Evolutionary conservation across 2,329 filamentous ascomycete genomes (phyloP), one percentile per base, ranked within the genome.

Genomic region (Botrytis medusae): DNA sequence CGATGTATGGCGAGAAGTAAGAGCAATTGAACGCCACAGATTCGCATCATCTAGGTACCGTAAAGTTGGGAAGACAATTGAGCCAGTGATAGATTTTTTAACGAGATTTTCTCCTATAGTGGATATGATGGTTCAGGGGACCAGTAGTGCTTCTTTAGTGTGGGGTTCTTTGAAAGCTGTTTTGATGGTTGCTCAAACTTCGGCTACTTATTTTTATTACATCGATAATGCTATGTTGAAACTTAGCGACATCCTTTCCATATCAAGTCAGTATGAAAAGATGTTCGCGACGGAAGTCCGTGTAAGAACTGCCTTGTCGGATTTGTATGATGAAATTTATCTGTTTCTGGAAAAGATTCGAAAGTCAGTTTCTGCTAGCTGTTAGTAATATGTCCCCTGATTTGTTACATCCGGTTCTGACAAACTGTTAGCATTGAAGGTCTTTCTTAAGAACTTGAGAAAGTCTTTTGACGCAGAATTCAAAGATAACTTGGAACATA

Each of bases 171-270:
- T 72, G 40, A 72, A 61, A 34, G 71, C 25, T 37, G 60, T 72
- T 48, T 61, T 72, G 40, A 59, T 72, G 71, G 62, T 72, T 48
- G 71, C 71, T 37, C 71, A 72, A n/a, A 72, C 71, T n/a, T 72
- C 71, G 10, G 51, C 57, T 12, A 60, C 54, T 20, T 72, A 72
- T 42, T 72, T 72, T 46, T 34, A 60, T 20, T 72, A 72, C 8
- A 60, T 72, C 22, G 54, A 72, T 22, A 69, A 60, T 29, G 71
- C 71, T 2, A 68, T 72, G 71, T 16, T 61, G 32, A 72, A 68
- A 51, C 71, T 72, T 22, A 40, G 63, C 46, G 71, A 69, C n/a
- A 59, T 69, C 0, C 63, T 72, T 25, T 72, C 71, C 10, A 68
- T 72, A 6, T 72, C 71, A 1, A 48, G 46, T 20, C 71, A 69